These are phyloP conservation scores for Coemansia sp. DNA, from an alignment of 192 early-diverging fungal species.

Conservation along the genomic window DNA sequence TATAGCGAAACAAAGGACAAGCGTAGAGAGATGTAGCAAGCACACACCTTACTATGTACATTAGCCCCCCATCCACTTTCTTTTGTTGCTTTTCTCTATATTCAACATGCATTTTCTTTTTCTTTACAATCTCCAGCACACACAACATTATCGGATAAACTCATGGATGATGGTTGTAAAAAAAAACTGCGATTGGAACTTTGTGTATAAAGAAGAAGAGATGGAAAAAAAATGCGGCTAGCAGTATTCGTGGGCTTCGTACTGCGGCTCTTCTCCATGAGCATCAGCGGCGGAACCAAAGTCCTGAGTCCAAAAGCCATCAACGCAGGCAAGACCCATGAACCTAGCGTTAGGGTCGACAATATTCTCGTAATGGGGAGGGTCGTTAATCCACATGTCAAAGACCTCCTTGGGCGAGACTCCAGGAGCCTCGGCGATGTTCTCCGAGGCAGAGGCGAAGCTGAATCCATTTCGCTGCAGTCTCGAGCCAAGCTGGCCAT, in stretches of 20 bases:
- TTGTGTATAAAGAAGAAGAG: conserved; percentile 5
- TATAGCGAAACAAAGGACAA: background rate
- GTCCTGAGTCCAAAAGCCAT: conserved; percentile 61
- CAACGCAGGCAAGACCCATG: conserved; percentile 51
- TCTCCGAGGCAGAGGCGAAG: conserved; percentile 41
- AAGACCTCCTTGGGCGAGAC: conserved; percentile 32
- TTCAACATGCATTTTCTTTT: conserved; percentile 1
- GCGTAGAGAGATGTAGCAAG: background rate
- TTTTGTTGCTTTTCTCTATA: conserved; percentile 7
- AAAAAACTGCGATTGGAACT: conserved; percentile 1
- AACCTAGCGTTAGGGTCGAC: conserved; percentile 34
- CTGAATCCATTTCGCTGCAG: conserved; percentile 33
- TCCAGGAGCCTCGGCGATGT: conserved; percentile 34
- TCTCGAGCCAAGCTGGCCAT: conserved; percentile 35
- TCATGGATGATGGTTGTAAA: background rate
- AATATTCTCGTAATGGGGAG: conserved; percentile 53
- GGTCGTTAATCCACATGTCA: conserved; percentile 52
- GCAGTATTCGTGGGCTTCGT: conserved; percentile 36
- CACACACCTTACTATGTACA: conserved; percentile 10
- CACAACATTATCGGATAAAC: background rate
- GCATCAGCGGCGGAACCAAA: conserved; percentile 38
- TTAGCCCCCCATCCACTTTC: background rate
- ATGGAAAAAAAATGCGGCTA: background rate
- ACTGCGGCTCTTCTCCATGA: conserved; percentile 9
- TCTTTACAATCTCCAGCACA: background rate